Percentiles rank a stretch among this genome's conserved stretches.
Conservation (phyloP, 768 basidiomycete genomes). For the Russula vinacea region DNA sequence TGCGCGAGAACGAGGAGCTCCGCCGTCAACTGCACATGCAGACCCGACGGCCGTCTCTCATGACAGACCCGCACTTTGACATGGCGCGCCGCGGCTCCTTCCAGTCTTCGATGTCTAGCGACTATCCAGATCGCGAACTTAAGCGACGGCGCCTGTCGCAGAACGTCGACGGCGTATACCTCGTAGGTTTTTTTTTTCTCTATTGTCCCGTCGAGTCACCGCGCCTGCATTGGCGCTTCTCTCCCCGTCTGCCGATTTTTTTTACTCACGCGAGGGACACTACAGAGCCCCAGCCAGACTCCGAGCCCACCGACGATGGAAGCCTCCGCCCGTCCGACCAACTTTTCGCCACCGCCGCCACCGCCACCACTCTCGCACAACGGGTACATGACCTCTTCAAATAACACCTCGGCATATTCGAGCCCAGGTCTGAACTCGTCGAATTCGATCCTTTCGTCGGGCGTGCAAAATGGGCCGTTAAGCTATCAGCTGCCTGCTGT, state of each 20-base stretch:
- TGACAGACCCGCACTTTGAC: conserved; percentile 30
- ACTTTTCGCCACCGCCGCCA: conserved; percentile 31
- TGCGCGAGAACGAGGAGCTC: conserved; percentile 71
- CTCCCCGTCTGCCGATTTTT: background rate
- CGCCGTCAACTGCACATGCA: conserved; percentile 53
- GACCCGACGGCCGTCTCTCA: conserved; percentile 28
- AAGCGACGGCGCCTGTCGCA: conserved; percentile 35
- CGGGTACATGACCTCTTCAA: conserved; percentile 26
- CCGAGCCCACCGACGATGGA: conserved; percentile 35
- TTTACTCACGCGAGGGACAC: background rate
- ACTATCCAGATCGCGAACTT: conserved; percentile 29
- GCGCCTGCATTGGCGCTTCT: background rate
- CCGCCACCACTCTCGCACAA: conserved; percentile 30
- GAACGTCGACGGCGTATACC: conserved; percentile 33
- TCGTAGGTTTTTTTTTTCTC: conserved; percentile 29
- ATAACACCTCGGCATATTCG: conserved; percentile 26
- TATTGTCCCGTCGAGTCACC: background rate
- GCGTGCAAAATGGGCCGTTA: conserved; percentile 20
- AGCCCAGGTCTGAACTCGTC: conserved; percentile 28
- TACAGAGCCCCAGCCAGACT: conserved; percentile 31
- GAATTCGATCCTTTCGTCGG: conserved; percentile 22
- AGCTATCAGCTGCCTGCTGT: conserved; percentile 25
- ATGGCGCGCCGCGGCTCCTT: conserved; percentile 26
- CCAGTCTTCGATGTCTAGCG: conserved; percentile 31
- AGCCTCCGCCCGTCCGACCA: conserved; percentile 28